Evolutionary conservation across 345 rosid genomes (phyloP), one percentile per base, ranked within the genome.

Genomic region (Lenwebbia sp.): DNA sequence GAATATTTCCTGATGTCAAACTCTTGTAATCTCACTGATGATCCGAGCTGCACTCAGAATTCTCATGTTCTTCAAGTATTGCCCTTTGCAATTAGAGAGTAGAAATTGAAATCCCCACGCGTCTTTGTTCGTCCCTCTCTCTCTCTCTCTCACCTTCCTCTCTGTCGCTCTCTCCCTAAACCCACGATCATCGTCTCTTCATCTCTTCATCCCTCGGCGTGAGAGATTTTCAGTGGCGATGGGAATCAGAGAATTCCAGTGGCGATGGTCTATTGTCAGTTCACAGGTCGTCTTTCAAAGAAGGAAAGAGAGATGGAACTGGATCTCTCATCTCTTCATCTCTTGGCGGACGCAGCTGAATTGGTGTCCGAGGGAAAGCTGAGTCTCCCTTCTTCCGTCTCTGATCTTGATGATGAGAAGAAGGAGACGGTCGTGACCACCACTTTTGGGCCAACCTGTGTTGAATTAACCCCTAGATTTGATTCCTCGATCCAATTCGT

Each of bases 71-170:
- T 56, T 56, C 1, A 57, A 11, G 14, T 57, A 11, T n/a, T n/a
- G 9, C 10, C 19, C 4, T 0, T 58, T 58, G 70, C 70, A 10
- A 50, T 50, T 50, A 50, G 52, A 50, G 3, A 11, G 52, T 11
- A 50, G 4, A 0, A 50, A 50, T 60, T 28, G 40, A 57, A n/a
- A 6, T 60, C 8, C 37, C 21, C 17, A 28, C 19, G 2, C 19
- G 7, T 58, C 70, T 28, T 3, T 13, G 4, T 60, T 28, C 74
- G 28, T 60, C 40, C 21, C 37, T 2, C 1, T 25, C 1, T 25
- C 14, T 25, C 14, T 22, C 2, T 0, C 0, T 4, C n/a, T 10
- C 26, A 2, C 40, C 40, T 4, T 4, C 40, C 4, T 40, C 12
- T 26, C 14, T 57, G 7, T 60, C 1, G 25, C 26, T 56, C 28